A percentile compares a stretch with the other conserved stretches of the same genome.
Conservation (phyloP, 2,329 filamentous ascomycete species). For the Elsinoe ampelina region DNA sequence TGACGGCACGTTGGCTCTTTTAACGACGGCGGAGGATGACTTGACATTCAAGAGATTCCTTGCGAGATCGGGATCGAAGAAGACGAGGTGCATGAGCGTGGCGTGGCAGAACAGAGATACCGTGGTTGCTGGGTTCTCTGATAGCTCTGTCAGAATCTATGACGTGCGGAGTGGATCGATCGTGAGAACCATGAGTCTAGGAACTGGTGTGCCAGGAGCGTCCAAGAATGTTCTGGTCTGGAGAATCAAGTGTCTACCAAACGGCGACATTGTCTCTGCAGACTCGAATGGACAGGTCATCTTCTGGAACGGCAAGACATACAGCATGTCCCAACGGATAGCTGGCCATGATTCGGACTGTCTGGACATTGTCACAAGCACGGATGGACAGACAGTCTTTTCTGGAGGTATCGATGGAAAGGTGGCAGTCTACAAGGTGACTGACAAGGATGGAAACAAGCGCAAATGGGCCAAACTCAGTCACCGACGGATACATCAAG, state of each 20-base stretch:
- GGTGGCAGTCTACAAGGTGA: slow-evolving; percentile 71
- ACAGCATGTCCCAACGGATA: slow-evolving; percentile 76
- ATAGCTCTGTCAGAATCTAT: slow-evolving; percentile 87
- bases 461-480: slow-evolving; percentile 74
- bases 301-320: slow-evolving; percentile 90
- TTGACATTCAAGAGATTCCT: slow-evolving; percentile 71
- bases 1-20: slow-evolving; percentile 78
- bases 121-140: slow-evolving; percentile 86
- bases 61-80: slow-evolving; percentile 68
- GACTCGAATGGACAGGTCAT: slow-evolving; percentile 90
- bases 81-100: slow-evolving; percentile 81
- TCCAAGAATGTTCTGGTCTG: slow-evolving; percentile 83
- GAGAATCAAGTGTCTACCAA: slow-evolving; percentile 79
- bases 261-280: slow-evolving; percentile 85
- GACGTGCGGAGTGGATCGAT: slow-evolving; percentile 71
- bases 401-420: slow-evolving; percentile 88
- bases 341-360: slow-evolving; percentile 84
- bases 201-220: slow-evolving; percentile 64
- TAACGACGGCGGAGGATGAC: slow-evolving; percentile 77
- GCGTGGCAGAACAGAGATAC: slow-evolving; percentile 77
- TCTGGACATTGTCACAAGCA: slow-evolving; percentile 72
- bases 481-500: slow-evolving; percentile 77
- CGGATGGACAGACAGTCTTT: slow-evolving; percentile 71
- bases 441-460: slow-evolving; percentile 37
- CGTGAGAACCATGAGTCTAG: slow-evolving; percentile 75